Evolutionary conservation across 164 flowering plant genomes (phyloP), one percentile per base, ranked within the genome.

Genomic region (Macadamia integrifolia): DNA sequence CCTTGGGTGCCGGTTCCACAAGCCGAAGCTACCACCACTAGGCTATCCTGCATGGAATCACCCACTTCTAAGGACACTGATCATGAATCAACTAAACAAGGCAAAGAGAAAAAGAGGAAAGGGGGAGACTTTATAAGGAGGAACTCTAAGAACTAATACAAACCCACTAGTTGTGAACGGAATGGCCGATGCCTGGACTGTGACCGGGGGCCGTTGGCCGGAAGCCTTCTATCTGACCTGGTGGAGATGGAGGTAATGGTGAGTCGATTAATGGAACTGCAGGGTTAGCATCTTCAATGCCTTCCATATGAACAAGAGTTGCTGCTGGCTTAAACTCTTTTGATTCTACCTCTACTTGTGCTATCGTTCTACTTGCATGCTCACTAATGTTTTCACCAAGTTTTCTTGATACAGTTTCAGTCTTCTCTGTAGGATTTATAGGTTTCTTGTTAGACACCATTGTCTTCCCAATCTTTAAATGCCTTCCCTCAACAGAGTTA

Each of bases 141-240:
- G 23, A 23, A 23, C 40, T 35, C 40, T 0, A 35, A 35, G 3
- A 35, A 35, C 40, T 35, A 35, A 35, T 35, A 35, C 40, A 35
- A 35, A 5, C 40, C 40, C 40, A 35, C 40, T 35, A 35, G 18
- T 6, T 57, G n/a, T 43, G 30, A 15, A 3, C 60, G 32, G 78
- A 67, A 61, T 82, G 79, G 0, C 83, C 83, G 30, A 75, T 71
- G 8, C 80, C 81, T 15, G 81, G 85, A 70, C 85, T 82, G 71
- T 78, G 81, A 5, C 83, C 85, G 12, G 85, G 86, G 29, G 80
- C 28, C 3, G 86, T 82, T 32, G 81, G 86, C 59, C 86, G 69
- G 75, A 76, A 82, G 73, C 70, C 77, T 46, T 75, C 71, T 3
- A 52, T 73, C 13, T 69, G 65, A 28, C 70, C 65, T 23, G 75